Conservation (phyloP, 345 rosid species). For the Brassica carinata region DNA sequence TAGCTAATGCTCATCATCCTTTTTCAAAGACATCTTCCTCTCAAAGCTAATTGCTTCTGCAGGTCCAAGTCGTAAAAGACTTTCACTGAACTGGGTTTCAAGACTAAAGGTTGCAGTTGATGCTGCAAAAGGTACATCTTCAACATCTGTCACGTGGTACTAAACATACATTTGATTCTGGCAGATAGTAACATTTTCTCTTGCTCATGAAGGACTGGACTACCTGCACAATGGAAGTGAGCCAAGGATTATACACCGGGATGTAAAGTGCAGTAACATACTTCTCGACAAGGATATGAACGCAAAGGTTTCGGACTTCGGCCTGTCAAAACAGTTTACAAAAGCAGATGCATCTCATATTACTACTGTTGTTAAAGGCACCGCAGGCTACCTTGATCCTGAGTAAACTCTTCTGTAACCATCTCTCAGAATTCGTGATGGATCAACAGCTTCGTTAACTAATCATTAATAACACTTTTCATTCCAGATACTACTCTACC, state of each 20-base stretch:
- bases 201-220: conserved; percentile 66
- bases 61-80: conserved; percentile 63
- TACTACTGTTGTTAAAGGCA: conserved; percentile 89
- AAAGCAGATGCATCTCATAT: conserved; percentile 80
- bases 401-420: conserved; percentile 54
- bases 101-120: conserved; percentile 89
- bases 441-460: conserved; percentile 1
- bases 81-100: conserved; percentile 81
- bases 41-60: conserved; percentile 9
- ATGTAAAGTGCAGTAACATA: conserved; percentile 85
- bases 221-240: conserved; percentile 88
- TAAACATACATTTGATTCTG: neutral
- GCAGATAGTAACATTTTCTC: conserved; percentile 16
- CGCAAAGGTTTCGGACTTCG: conserved; percentile 47
- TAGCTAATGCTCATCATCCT: conserved; percentile 4
- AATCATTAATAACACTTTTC: conserved; percentile 3
- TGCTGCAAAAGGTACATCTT: conserved; percentile 81
- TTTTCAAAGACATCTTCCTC: neutral
- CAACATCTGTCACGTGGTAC: conserved; percentile 9
- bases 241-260: conserved; percentile 87
- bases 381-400: conserved; percentile 95
- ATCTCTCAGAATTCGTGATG: neutral
- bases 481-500: conserved; percentile 78
- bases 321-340: conserved; percentile 39
- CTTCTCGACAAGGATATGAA: conserved; percentile 83